These are phyloP conservation scores for Volvariella volvacea DNA, from an alignment of 1,284 basidiomycete species.

Conservation along the genomic window DNA sequence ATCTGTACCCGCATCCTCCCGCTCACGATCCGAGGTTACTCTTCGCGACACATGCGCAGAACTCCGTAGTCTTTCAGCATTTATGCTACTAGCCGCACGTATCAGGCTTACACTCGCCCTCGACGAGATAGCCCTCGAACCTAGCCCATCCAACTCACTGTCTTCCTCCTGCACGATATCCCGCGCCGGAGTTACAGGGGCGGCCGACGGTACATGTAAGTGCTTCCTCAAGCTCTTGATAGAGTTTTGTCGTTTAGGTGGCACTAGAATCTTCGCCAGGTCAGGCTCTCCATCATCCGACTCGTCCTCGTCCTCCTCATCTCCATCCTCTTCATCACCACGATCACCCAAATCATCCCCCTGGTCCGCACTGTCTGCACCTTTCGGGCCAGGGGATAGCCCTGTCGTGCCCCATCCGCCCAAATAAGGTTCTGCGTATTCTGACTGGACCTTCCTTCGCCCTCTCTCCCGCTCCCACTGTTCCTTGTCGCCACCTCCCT, in stretches of 20 bases:
- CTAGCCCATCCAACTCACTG: too few species aligned
- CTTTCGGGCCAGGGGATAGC: constrained; percentile 4
- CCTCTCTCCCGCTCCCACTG: constrained; percentile 5
- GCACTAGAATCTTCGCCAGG: constrained; percentile 60
- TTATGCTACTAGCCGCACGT: too few species aligned
- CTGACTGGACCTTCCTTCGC: constrained; percentile 8
- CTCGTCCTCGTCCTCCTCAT: constrained; percentile 22
- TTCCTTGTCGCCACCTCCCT: constrained; percentile 5
- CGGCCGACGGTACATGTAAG: constrained; percentile 18
- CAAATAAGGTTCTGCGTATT: constrained; percentile 7
- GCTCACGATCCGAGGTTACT: too few species aligned
- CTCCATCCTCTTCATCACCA: constrained; percentile 18
- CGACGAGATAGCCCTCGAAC: too few species aligned
- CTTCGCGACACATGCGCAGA: too few species aligned
- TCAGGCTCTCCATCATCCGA: constrained; percentile 61
- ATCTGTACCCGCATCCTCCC: too few species aligned
- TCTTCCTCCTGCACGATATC: too few species aligned
- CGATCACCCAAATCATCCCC: constrained; percentile 12
- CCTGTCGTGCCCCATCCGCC: constrained; percentile 17
- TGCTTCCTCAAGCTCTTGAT: constrained; percentile 60
- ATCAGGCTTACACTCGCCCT: too few species aligned
- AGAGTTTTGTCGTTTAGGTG: constrained; percentile 63
- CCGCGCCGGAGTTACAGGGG: too few species aligned
- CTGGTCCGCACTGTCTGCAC: neutral
- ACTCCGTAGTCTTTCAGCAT: too few species aligned